Percentiles rank a stretch among this genome's conserved stretches.
These are phyloP conservation scores for Tubosaeta sp. DNA, from an alignment of 768 basidiomycete species.

Conservation along the genomic window DNA sequence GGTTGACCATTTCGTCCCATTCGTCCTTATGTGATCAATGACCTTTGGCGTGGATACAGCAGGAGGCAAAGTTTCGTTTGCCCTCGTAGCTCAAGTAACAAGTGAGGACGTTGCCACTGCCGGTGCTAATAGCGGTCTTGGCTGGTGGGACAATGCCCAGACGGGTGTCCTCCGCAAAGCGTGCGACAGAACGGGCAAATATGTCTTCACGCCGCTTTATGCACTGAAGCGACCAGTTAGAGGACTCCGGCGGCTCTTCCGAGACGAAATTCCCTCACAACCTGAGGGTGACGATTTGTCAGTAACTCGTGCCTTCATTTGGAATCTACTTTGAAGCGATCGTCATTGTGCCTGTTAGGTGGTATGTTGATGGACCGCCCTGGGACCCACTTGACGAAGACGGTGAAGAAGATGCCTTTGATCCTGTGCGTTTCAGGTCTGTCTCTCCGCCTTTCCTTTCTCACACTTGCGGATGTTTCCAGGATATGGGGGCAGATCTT, in stretches of 20 bases:
- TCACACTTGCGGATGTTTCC: neutral
- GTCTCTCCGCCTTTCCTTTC: neutral
- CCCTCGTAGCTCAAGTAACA: conserved; percentile 13
- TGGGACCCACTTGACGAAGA: conserved; percentile 29
- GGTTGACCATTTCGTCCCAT: neutral
- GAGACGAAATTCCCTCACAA: conserved; percentile 8
- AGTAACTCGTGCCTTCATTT: conserved; percentile 2
- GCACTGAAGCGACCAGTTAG: conserved; percentile 14
- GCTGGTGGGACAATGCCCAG: conserved; percentile 17
- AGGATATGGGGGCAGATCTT: neutral
- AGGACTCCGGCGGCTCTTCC: conserved; percentile 10
- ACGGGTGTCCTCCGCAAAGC: conserved; percentile 22
- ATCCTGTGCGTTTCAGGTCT: conserved; percentile 10
- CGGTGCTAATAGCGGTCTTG: neutral
- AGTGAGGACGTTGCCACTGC: neutral
- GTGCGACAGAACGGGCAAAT: conserved; percentile 9
- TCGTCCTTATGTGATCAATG: neutral
- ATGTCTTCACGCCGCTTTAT: conserved; percentile 23
- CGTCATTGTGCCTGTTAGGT: conserved; percentile 8
- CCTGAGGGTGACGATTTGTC: conserved; percentile 16
- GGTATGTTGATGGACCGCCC: conserved; percentile 15
- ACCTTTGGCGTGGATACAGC: conserved; percentile 5
- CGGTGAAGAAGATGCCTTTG: conserved; percentile 20
- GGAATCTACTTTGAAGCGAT: neutral
- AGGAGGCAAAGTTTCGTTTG: conserved; percentile 22